These are phyloP conservation scores for Cyanidiococcus yangmingshanensis DNA, from an alignment of 23 red algal genomes.

Conservation along the genomic window DNA sequence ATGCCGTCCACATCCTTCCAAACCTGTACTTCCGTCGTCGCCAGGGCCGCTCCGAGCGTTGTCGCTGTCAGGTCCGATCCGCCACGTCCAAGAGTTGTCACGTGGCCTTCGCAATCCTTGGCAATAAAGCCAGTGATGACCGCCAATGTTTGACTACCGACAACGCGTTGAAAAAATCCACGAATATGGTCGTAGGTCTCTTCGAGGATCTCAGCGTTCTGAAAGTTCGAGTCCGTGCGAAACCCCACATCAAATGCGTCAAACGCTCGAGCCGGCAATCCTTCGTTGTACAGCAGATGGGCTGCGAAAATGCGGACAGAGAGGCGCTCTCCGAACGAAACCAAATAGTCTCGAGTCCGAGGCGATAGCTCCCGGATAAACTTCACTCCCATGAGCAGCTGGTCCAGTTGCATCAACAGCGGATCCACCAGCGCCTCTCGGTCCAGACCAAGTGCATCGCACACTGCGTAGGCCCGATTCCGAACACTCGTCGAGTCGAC, in stretches of 20 bases:
- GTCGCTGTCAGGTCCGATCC: slow-evolving; percentile 80
- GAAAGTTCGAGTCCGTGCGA: slow-evolving; percentile 67
- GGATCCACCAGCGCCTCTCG: slow-evolving; percentile 80
- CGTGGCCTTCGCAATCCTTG: slow-evolving; percentile 66
- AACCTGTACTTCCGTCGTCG: slow-evolving; percentile 80
- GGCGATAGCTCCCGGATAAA: slow-evolving; percentile 92
- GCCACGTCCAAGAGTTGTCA: slow-evolving; percentile 86
- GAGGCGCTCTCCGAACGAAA: slow-evolving; percentile 82
- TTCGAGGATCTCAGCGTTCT: slow-evolving; percentile 63
- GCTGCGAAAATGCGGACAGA: slow-evolving; percentile 89
- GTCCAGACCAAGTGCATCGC: slow-evolving; percentile 58
- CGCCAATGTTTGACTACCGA: slow-evolving; percentile 42
- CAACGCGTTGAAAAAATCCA: slow-evolving; percentile 39
- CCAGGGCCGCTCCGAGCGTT: slow-evolving; percentile 66
- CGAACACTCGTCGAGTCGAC: slow-evolving; percentile 78
- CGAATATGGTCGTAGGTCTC: slow-evolving; percentile 38
- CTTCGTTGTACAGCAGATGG: slow-evolving; percentile 65
- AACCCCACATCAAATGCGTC: slow-evolving; percentile 93
- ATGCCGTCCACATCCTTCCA: slow-evolving; percentile 99
- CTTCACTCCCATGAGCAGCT: slow-evolving; percentile 90
- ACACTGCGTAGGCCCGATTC: slow-evolving; percentile 72
- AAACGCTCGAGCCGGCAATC: slow-evolving; percentile 39
- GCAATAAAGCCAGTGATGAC: slow-evolving; percentile 95
- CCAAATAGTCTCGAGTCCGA: slow-evolving; percentile 72
- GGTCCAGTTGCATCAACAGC: slow-evolving; percentile 75